Base-by-base conservation (phyloP, 2,329 filamentous ascomycete species). In the Teratosphaeria viscida region DNA sequence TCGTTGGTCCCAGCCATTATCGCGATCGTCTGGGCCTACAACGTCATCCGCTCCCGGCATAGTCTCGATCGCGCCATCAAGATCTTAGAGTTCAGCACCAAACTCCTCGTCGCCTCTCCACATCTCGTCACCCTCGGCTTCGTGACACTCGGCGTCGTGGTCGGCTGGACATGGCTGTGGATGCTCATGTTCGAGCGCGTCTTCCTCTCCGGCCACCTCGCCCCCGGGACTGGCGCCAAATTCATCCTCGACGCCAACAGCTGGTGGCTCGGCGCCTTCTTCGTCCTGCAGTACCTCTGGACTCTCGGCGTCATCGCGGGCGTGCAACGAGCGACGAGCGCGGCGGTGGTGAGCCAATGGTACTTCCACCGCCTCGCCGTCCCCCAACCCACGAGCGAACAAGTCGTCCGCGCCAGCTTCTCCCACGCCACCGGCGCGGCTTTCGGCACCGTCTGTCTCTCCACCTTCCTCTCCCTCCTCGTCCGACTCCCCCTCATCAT, bases 331-430 rank as follows among this genome's bases (percentile, higher is more conserved):
- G 87, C 90, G 26, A 94, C 92, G 16, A 96, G 92, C 14, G 92
- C 91, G 27, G 94, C 94, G 11, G 96, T 92, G 0, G 92, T 97
- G 27, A 95, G 90, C 49, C 94, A 99, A 74, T 99, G 94, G 94
- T 99, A 99, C 75, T 99, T 97, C 74, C 92, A 97, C 74, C 90
- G 94, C 63, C 88, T 95, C 67, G 85, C 86, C 4, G 82, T 86
- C 11, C 90, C 92, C 5, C 80, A 87, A 8, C 86, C 91, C 2
- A 85, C 89, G 0, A 92, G 90, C 1, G 81, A 82, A 59, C 87
- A 92, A 59, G 87, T 97, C 55, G 90, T 97, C 29, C 80, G 84
- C 62, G 92, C 92, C 6, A 92, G 92, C 14, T 78, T 96, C 53
- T 79, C 81, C 56, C 94, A 99, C 75, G 87, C 92, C 2, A 79